Base-by-base conservation (phyloP, 768 basidiomycete species). In the Mycena vitilis region DNA sequence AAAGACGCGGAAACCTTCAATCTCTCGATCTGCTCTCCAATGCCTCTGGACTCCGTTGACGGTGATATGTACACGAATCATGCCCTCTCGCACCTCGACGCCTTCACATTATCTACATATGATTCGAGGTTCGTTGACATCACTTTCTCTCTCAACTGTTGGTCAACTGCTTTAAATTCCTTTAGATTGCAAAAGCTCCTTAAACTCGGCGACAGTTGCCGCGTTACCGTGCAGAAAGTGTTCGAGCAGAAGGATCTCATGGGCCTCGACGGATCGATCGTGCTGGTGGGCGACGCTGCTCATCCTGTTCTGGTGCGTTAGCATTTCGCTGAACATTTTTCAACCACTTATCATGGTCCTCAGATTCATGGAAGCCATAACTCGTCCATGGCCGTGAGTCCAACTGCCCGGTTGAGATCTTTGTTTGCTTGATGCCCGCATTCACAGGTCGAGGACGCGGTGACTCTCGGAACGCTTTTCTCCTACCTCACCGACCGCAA, bases 331-430 rank as follows among this genome's bases (percentile, higher is more conserved):
- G 12, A 40, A 20, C 6, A 36, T 1, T 15, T 38, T 42, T 37
- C 4, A 37, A 63, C 36, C 6, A 12, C 63, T 51, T 15, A 64
- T 51, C 23, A 44, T 1, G 11, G n/a, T 15, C 5, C 5, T 34
- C 49, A 81, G 78, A 83, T 82, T 12, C 82, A 84, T 73, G 78
- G 81, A 25, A 82, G 81, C 5, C 83, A 84, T 67, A 83, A 82
- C 16, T 81, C 83, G 20, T 80, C 83, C 16, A 82, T 83, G 71
- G 83, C 81, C 62, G 78, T 83, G 68, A 60, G 70, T 60, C 0
- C 11, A 20, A 5, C n/a, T 18, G 5, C 20, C 4, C 13, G 38
- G 44, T 45, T 45, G 5, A 30, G 22, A 11, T 54, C 9, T 6
- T 40, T 15, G 13, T 36, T 12, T 23, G 23, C 10, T 56, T 23